phyloP scores from a whole-genome alignment of 768 basidiomycete species.

The Leccinellum albellum region DNA sequence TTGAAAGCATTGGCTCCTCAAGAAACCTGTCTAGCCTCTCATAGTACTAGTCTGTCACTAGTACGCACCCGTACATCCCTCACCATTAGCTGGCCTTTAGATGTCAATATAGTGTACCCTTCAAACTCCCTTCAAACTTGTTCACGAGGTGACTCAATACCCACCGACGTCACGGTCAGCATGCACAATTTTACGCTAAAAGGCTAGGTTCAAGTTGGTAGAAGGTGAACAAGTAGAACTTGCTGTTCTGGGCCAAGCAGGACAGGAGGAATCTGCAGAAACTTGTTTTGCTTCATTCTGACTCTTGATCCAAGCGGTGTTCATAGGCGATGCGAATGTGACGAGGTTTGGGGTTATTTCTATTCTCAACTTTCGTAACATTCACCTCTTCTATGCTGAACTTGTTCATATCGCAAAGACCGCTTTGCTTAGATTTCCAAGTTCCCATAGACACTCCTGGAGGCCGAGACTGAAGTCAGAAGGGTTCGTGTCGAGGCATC shows the following conservation, averaged over 20 bases:
- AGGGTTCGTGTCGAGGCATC: constrained; percentile 90
- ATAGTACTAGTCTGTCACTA: no score
- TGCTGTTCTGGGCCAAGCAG: constrained; percentile 27
- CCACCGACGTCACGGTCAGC: no score
- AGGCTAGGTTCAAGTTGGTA: constrained; percentile 53
- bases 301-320: constrained; percentile 73
- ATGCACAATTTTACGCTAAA: constrained; percentile 79
- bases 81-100: no score
- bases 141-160: no score
- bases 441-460: constrained; percentile 86
- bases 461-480: constrained; percentile 92
- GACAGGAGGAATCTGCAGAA: constrained; percentile 18
- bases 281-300: constrained; percentile 60
- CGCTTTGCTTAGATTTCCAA: constrained; percentile 88
- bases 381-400: constrained; percentile 90
- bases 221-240: constrained; percentile 23
- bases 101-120: no score
- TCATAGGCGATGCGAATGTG: constrained; percentile 90
- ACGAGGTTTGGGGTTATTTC: constrained; percentile 88
- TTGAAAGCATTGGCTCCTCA: no score
- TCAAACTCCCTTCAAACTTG: no score
- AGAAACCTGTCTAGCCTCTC: no score
- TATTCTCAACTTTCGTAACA: constrained; percentile 90
- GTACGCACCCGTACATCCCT: no score
- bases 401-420: constrained; percentile 90